Evolutionary conservation across 345 rosid species (phyloP), one percentile per base, ranked within the genome.

Genomic region (Boechera divaricarpa): DNA sequence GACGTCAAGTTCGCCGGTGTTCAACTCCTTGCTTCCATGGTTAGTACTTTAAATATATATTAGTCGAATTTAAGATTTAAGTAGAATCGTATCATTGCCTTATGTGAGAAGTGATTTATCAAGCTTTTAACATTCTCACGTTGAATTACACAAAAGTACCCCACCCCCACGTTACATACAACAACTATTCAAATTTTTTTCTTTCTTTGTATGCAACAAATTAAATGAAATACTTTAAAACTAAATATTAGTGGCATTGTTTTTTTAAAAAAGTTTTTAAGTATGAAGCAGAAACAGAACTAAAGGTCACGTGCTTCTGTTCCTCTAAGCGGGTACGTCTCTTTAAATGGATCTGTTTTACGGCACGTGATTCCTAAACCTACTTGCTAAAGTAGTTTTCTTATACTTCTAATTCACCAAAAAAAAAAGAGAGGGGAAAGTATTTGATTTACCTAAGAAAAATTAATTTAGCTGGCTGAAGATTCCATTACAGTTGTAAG

Each of bases 1-100:
- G 99, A 95, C 82, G 98, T 95, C 16, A 95, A 95, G 82, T 92
- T 83, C 55, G 92, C 97, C 55, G 99, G 94, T 8, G 69, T 95
- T 75, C 99, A 94, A 62, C 59, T 92, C 53, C 75, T 89, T 39
- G 92, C 94, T 45, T 87, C 98, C n/a, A 86, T 86, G 98, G 97
- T 92, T 79, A 75, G 60, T 73, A 39, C 21, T 57, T 57, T 41
- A 4, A 5, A 9, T 42, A 32, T 71, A 5, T 35, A 33, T 33
- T 47, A 31, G 29, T 31, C 51, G 11, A 62, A 24, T 41, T 41
- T 31, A 41, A 53, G 42, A 26, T 54, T 74, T 18, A 24, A 9
- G 4, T 6, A 45, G 39, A 74, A 10, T 74, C 72, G 1, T 66
- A 26, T 47, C 18, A 31, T 63, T 64, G 63, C 18, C 24, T 70